Evolutionary conservation across 2,329 filamentous ascomycete genomes (phyloP).

Genomic region (Apiospora saccharicola): DNA sequence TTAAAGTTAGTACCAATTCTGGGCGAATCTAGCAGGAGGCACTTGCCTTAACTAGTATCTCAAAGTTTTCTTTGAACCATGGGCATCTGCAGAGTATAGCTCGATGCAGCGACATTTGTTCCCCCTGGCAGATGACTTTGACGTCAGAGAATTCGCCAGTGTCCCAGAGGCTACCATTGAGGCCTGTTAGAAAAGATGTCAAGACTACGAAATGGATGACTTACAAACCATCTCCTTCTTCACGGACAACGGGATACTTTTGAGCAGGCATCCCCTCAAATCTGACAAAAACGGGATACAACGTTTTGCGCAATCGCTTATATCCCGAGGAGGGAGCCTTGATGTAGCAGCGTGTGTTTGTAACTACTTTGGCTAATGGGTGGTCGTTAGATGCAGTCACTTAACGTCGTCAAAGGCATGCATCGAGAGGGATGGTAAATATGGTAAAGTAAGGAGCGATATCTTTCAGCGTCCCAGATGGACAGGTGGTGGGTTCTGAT

Average conservation of each 20-base stretch:
- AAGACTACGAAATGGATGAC: neutral
- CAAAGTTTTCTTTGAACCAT: neutral
- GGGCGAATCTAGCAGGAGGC: fast-evolving
- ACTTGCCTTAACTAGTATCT: neutral
- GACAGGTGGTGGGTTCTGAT: too few relatives aligned
- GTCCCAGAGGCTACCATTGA: neutral
- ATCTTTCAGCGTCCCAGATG: too few relatives aligned
- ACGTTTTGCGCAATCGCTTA: too few relatives aligned
- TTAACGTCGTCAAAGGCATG: too few relatives aligned
- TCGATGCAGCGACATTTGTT: neutral
- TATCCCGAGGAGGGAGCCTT: too few relatives aligned
- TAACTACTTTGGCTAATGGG: too few relatives aligned
- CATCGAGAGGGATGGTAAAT: too few relatives aligned
- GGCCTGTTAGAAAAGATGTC: neutral
- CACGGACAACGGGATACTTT: neutral
- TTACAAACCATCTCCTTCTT: neutral
- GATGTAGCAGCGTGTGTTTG: too few relatives aligned
- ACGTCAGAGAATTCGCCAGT: neutral
- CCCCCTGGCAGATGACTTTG: neutral
- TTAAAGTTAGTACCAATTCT: neutral
- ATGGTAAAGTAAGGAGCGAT: too few relatives aligned
- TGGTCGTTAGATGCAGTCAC: too few relatives aligned
- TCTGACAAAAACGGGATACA: too few relatives aligned
- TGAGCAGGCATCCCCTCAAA: neutral
- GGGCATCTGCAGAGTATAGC: neutral